phyloP scores from a whole-genome alignment of 2,329 filamentous ascomycete genomes.

The Verticillium zaregamsianum region DNA sequence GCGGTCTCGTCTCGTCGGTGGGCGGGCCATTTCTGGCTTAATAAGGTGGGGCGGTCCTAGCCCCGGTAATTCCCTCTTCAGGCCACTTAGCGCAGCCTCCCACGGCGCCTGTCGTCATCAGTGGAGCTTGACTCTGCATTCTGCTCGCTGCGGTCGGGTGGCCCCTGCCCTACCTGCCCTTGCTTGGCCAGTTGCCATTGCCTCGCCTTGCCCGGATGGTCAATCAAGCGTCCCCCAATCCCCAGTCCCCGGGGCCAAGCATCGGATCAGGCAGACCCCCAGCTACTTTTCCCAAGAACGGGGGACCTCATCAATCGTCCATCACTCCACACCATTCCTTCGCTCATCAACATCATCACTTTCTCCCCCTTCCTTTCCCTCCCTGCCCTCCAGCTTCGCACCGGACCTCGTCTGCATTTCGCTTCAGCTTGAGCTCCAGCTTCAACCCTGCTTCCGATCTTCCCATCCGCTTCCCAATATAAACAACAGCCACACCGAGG shows the following conservation, averaged over 20 bases:
- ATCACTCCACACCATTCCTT: not conserved
- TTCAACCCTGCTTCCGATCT: not conserved
- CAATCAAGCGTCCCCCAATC: not conserved
- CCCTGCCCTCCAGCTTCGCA: not conserved
- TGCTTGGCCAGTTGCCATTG: not conserved
- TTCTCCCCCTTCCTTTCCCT: not conserved
- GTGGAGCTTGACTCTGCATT: not conserved
- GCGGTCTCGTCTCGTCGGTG: no score
- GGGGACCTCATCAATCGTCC: not conserved
- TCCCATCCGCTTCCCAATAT: not conserved
- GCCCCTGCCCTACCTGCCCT: not conserved
- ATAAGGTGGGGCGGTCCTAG: not conserved
- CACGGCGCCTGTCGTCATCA: not conserved
- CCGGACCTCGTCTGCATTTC: not conserved
- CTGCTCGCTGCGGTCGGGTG: not conserved
- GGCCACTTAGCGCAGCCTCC: not conserved
- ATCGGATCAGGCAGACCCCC: not conserved
- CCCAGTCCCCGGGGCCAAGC: not conserved
- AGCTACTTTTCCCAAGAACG: not conserved
- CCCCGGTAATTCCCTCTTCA: not conserved
- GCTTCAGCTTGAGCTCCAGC: not conserved
- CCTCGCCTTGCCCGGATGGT: not conserved
- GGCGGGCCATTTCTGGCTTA: not conserved
- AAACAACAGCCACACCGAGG: not conserved
- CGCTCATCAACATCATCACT: not conserved